Conservation (phyloP, 495 filamentous ascomycete genomes). For the Terfezia claveryi region DNA sequence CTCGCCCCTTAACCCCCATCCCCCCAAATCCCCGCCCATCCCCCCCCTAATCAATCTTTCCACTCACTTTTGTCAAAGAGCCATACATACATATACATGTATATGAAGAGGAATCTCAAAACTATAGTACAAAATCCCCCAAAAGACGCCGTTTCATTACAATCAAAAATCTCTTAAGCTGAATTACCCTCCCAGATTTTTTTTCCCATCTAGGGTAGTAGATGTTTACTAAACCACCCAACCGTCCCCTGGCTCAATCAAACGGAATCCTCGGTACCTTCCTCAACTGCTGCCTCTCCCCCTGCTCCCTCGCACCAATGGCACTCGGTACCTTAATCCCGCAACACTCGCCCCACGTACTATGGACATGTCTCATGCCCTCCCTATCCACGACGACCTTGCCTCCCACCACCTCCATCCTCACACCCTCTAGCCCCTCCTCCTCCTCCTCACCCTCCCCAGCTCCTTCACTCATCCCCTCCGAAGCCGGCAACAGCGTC, state of each 20-base stretch:
- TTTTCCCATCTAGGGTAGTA: neutral
- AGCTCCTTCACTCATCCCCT: slow-evolving; percentile 46
- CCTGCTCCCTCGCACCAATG: slow-evolving; percentile 67
- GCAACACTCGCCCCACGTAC: slow-evolving; percentile 85
- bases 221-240: neutral
- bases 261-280: slow-evolving; percentile 73
- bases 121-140: too few species aligned
- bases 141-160: neutral
- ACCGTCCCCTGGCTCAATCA: slow-evolving; percentile 30
- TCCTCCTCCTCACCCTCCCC: slow-evolving; percentile 9
- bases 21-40: too few species aligned
- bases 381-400: slow-evolving; percentile 37
- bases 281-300: slow-evolving; percentile 41
- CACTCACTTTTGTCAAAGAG: too few species aligned
- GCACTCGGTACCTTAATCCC: slow-evolving; percentile 95
- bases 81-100: too few species aligned
- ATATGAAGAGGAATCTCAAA: too few species aligned
- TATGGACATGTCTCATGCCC: slow-evolving; percentile 48
- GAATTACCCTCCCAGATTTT: neutral
- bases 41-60: too few species aligned
- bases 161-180: neutral
- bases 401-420: slow-evolving; percentile 26
- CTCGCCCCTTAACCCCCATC: too few species aligned
- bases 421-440: slow-evolving; percentile 25
- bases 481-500: slow-evolving; percentile 48